phyloP scores from a whole-genome alignment of 495 filamentous ascomycete genomes.

The Hypoxylon lienhwacheense region DNA sequence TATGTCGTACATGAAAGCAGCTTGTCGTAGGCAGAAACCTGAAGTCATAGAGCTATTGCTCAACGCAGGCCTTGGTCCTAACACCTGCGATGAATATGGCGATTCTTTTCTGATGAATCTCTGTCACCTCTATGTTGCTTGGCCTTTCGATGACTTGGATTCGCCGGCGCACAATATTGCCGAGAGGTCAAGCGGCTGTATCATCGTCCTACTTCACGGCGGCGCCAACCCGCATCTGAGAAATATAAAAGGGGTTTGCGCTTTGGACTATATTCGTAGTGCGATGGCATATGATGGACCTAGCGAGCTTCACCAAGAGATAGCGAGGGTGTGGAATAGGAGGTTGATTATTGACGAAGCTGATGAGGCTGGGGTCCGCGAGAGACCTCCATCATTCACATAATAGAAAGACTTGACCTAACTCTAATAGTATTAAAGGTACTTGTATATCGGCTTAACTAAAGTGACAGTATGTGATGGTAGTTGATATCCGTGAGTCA shows the following conservation, averaged over 20 bases:
- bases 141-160: slow-evolving; percentile 1
- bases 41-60: slow-evolving; percentile 11
- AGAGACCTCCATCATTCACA: too few relatives aligned
- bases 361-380: neutral
- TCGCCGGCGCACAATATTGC: slow-evolving; percentile 3
- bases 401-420: too few relatives aligned
- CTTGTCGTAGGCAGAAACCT: slow-evolving; percentile 20
- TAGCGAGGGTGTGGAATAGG: slow-evolving; percentile 5
- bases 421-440: too few relatives aligned
- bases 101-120: slow-evolving; percentile 25
- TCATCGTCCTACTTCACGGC: neutral
- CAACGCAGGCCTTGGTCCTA: neutral
- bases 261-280: slow-evolving; percentile 10
- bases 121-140: slow-evolving; percentile 9
- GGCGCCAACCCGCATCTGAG: neutral
- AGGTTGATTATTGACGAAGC: neutral
- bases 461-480: too few relatives aligned
- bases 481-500: too few relatives aligned
- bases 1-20: slow-evolving; percentile 16
- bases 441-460: too few relatives aligned
- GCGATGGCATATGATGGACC: slow-evolving; percentile 20
- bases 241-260: slow-evolving; percentile 15
- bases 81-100: slow-evolving; percentile 7
- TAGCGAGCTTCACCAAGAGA: slow-evolving; percentile 9
- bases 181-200: neutral